Evolutionary conservation across 129 eudicot genomes (phyloP).

Genomic region (Rutidosis leptorrhynchoides): DNA sequence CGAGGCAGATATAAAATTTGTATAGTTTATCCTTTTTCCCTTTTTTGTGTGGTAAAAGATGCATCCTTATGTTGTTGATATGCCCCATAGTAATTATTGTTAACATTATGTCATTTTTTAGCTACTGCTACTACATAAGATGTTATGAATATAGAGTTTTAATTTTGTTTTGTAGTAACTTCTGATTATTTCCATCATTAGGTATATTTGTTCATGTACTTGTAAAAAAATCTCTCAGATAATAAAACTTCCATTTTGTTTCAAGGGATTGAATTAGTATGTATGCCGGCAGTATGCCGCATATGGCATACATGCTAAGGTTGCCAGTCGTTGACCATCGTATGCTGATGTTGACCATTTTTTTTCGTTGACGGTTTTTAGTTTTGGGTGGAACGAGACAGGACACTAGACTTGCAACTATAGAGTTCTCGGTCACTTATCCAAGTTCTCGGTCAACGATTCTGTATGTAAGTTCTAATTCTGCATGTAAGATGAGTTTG

Average conservation of each 20-base stretch:
- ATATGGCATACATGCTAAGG: too few relatives aligned
- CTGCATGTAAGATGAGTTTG: too few relatives aligned
- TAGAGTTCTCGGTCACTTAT: too few relatives aligned
- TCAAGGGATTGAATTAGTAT: not conserved
- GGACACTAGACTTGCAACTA: too few relatives aligned
- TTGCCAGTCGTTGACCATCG: too few relatives aligned
- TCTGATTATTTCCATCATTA: conserved; percentile 8
- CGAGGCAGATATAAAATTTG: conserved; percentile 60
- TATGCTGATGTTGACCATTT: conserved; percentile 1
- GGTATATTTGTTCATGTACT: not conserved
- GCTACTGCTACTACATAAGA: conserved; percentile 1
- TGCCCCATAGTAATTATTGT: not conserved
- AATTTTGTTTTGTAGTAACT: not conserved
- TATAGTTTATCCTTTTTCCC: conserved; percentile 36
- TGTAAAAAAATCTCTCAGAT: not conserved
- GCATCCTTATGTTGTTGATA: conserved; percentile 2
- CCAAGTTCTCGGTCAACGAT: too few relatives aligned
- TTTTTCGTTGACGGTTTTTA: not conserved
- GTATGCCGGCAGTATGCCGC: too few relatives aligned
- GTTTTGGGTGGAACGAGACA: too few relatives aligned
- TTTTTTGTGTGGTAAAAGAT: not conserved
- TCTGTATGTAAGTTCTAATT: too few relatives aligned
- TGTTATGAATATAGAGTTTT: not conserved
- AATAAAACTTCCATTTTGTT: not conserved
- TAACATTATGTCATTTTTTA: conserved; percentile 13